Base-by-base conservation (phyloP, 495 filamentous ascomycete genomes). In the Parachaetomium inaequale region DNA sequence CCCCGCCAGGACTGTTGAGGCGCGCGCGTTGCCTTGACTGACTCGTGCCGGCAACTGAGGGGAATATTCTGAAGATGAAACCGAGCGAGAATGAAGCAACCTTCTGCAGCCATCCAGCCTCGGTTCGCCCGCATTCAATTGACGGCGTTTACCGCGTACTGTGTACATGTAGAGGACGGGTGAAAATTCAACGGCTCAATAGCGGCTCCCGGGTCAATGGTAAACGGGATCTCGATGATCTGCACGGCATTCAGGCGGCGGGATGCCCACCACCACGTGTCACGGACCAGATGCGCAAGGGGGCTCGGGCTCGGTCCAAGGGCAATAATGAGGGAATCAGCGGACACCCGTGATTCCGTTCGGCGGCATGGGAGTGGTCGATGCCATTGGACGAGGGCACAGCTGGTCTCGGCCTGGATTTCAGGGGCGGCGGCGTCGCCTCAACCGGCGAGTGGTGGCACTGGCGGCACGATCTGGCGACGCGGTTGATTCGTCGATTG, bases 401-500 rank as follows among this genome's bases (percentile, higher is more conserved):
- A 14, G 45, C 45, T 49, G 45, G 45, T 15, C 45, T 49, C 42
- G 42, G 42, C 19, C 42, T 46, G 42, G 38, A 17, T 17, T 11
- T 40, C 38, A 10, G 38, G 38, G 38, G 4, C 38, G 15, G 3
- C 12, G 38, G 11, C 7, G 38, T 7, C 12, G 42, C n/a, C 17
- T 46, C 8, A 17, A 46, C 42, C n/a, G 42, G 42, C 7, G 42
- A 46, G 19, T 46, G 42, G 45, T 49, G 7, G 45, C n/a, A 15
- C 23, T 6, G 21, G 23, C 23, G 31, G 45, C 19, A 59, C 57
- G 31, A 59, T 51, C 32, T 59, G 32, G 19, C 40, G n/a, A 50
- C 4, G 57, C 46, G 46, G 31, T 19, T 59, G 57, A 59, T 63
- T 63, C 61, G 61, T 28, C 34, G 55, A 59, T 54, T n/a, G 17